Evolutionary conservation across 2,329 filamentous ascomycete genomes (phyloP).

Genomic region (Coniochaeta ligniaria): DNA sequence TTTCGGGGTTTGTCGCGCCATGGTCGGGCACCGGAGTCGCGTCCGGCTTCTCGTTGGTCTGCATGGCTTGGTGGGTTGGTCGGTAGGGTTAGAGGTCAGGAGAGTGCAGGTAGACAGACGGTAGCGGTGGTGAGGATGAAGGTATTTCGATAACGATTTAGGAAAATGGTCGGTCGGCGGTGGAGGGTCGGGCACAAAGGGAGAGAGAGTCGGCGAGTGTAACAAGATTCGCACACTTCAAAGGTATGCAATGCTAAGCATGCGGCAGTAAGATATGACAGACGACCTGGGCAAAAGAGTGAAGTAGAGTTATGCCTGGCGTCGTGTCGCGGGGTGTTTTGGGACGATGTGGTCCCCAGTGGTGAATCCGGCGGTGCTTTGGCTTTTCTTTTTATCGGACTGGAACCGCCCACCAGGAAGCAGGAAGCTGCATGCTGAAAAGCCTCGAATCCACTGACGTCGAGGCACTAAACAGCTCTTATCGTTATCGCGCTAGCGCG

Average conservation of each 20-base stretch:
- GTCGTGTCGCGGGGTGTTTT: neutral
- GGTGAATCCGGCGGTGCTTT: neutral
- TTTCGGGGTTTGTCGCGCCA: neutral
- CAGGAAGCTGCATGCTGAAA: neutral
- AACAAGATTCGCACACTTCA: neutral
- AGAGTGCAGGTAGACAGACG: neutral
- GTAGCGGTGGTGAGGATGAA: neutral
- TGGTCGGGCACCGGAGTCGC: neutral
- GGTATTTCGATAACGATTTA: neutral
- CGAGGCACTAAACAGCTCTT: neutral
- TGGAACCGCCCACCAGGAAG: neutral
- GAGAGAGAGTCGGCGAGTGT: neutral
- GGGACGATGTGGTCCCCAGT: neutral
- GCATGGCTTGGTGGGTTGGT: neutral
- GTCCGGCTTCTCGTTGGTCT: neutral
- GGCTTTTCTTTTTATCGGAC: neutral
- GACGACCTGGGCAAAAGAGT: neutral
- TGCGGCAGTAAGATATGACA: neutral
- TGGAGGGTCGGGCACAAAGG: neutral
- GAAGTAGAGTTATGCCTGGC: neutral
- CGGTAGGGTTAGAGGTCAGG: neutral
- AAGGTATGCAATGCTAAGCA: neutral
- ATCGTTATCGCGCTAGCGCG: neutral
- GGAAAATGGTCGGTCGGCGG: neutral
- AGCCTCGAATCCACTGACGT: neutral